Evolutionary conservation across 306 rosid species (phyloP).

Genomic region (Medicago arabica): DNA sequence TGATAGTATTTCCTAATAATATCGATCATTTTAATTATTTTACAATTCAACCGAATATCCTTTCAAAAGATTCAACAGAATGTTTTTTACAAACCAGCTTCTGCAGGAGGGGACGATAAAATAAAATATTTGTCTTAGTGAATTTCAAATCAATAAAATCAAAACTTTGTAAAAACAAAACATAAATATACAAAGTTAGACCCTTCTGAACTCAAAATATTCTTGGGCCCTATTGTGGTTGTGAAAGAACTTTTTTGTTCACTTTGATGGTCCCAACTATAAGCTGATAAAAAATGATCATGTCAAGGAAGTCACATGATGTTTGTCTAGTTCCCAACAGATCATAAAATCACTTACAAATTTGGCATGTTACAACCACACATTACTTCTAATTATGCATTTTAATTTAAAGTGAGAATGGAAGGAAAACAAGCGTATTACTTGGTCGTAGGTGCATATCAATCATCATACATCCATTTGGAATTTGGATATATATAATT

Average conservation of each 20-base stretch:
- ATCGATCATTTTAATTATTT: too few species aligned
- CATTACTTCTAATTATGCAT: neutral
- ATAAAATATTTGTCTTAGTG: too few species aligned
- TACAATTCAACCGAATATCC: too few species aligned
- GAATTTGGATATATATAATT: constrained; percentile 19
- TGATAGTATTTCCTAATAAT: too few species aligned
- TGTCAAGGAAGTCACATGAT: constrained; percentile 44
- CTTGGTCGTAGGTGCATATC: neutral
- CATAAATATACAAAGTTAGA: neutral
- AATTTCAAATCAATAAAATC: too few species aligned
- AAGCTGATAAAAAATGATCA: constrained; percentile 29
- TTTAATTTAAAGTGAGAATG: neutral
- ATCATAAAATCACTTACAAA: neutral
- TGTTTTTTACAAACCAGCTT: neutral
- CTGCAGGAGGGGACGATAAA: neutral
- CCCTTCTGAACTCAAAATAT: constrained; percentile 22
- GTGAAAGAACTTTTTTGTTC: constrained; percentile 33
- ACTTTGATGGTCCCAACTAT: constrained; percentile 30
- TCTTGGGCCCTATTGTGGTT: constrained; percentile 29
- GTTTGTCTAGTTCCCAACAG: constrained; percentile 47
- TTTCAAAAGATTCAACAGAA: too few species aligned
- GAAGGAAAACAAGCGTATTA: neutral
- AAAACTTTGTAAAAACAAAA: too few species aligned
- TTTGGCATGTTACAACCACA: constrained; percentile 27
- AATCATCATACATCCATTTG: constrained; percentile 28